Base-by-base conservation (phyloP, 2,329 filamentous ascomycete species). In the Trichoderma cornu-damae region DNA sequence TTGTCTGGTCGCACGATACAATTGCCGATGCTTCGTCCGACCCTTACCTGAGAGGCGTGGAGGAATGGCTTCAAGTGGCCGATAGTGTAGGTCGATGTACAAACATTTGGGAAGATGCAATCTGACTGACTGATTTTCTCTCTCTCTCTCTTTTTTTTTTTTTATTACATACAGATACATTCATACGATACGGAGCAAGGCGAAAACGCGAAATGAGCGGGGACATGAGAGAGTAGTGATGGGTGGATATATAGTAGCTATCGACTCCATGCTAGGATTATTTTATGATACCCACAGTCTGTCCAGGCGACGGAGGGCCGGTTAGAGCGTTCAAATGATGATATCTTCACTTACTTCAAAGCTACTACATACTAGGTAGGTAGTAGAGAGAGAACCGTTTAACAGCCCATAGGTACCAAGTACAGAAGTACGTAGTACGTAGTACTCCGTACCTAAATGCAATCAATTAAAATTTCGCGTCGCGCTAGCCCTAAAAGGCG, bases 1-100 rank as follows among this genome's bases (percentile, higher is more conserved):
- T 90, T 3, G 79, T 96, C n/a, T 97, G 92, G 92, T 86, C 82
- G 0, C 91, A 96, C 69, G 91, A 94, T 63, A 71, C 74, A 1
- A 65, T 82, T 49, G 84, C 84, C 5, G 84, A 87, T 59, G 77
- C 78, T 0, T 77, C 77, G 26, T 73, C 74, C 5, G 90, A 96
- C 71, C 76, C 81, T 1, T 94, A 90, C 68, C 76, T 89, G 4
- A 86, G 87, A 68, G 84, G 87, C 0, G 75, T 96, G 42, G 81
- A 86, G 63, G 91, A 96, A 71, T 96, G 91, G 90, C 77, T 95
- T 58, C 76, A 77, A 9, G 83, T 92, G 69, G 83, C 90, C 9
- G 82, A 86, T 62, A 79, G 81, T 69, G 87, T 90, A 71, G 6
- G 61, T 52, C 16, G 50, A 18, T 24, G 2, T 18, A 3, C 16